Evolutionary conservation across 2,329 filamentous ascomycete species (phyloP).

Genomic region (Trichophyton rubrum): DNA sequence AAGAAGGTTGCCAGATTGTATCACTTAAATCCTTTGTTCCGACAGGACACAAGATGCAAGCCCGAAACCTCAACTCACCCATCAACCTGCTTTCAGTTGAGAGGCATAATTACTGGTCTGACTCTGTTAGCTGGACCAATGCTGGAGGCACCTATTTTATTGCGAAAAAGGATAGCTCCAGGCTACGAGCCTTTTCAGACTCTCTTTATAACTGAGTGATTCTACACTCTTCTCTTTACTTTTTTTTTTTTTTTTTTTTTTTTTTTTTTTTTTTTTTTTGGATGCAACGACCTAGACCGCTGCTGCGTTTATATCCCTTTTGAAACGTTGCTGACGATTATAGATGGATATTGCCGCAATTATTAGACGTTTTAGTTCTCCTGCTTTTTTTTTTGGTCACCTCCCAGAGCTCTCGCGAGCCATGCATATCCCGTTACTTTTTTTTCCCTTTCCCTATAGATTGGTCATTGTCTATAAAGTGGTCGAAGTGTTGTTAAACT

Average conservation of each 20-base stretch:
- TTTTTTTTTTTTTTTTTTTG: slow-evolving; percentile 1
- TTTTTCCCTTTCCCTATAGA: not conserved
- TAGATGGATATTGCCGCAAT: slow-evolving; percentile 1
- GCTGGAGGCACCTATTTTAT: slow-evolving; percentile 77
- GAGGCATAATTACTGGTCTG: slow-evolving; percentile 55
- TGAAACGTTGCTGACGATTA: not conserved
- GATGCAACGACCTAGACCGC: not conserved
- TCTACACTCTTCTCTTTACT: not conserved
- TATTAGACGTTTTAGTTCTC: not conserved
- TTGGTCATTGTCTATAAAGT: not conserved
- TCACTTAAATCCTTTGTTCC: slow-evolving; percentile 87
- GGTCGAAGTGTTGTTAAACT: not conserved
- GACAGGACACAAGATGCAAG: slow-evolving; percentile 60
- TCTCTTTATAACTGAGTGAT: not conserved
- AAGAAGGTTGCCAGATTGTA: slow-evolving; percentile 77
- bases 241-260: slow-evolving; percentile 4
- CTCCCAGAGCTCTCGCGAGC: not conserved
- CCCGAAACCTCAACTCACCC: slow-evolving; percentile 64
- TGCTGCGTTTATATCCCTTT: not conserved
- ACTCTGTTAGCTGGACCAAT: slow-evolving; percentile 79
- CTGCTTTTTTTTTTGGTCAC: too few species aligned
- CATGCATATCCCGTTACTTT: not conserved
- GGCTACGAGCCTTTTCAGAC: slow-evolving; percentile 36
- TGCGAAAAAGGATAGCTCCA: slow-evolving; percentile 58
- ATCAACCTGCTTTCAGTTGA: slow-evolving; percentile 70